Percentiles rank a stretch among this genome's conserved stretches.
phyloP scores from a whole-genome alignment of 257 asterid species.

The Plantago ovata region DNA sequence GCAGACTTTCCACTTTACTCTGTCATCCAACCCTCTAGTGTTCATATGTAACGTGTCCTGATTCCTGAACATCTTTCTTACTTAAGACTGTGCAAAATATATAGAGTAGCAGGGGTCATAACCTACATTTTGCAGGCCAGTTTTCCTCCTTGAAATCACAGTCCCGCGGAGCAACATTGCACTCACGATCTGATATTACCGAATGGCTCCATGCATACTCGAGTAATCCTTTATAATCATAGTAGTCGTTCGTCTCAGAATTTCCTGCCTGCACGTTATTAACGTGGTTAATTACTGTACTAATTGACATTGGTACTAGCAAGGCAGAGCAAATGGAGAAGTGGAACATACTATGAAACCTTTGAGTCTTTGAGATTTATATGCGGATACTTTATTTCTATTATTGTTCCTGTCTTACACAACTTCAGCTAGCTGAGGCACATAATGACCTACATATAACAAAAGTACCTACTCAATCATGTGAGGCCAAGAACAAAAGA shows the following conservation, averaged over 20 bases:
- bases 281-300: not conserved
- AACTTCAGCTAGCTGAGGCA: conserved; percentile 84
- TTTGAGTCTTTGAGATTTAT: conserved; percentile 87
- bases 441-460: conserved; percentile 68
- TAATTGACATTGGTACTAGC: not conserved
- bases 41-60: conserved; percentile 45
- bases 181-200: conserved; percentile 57
- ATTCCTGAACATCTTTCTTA: conserved; percentile 54
- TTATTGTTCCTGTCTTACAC: conserved; percentile 55
- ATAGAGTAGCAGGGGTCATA: conserved; percentile 74
- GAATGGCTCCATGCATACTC: conserved; percentile 96
- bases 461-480: not conserved
- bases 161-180: conserved; percentile 32
- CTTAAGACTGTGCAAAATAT: conserved; percentile 48
- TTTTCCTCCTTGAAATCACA: conserved; percentile 51
- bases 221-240: conserved; percentile 67
- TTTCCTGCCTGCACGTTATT: conserved; percentile 57
- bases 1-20: conserved; percentile 56
- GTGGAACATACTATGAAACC: conserved; percentile 66
- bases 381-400: conserved; percentile 32
- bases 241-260: conserved; percentile 72
- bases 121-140: conserved; percentile 64
- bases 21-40: conserved; percentile 21
- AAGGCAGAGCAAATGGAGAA: not conserved
- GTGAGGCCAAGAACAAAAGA: not conserved